phyloP scores from a whole-genome alignment of 345 rosid species.

The Melaleuca alternifolia region DNA sequence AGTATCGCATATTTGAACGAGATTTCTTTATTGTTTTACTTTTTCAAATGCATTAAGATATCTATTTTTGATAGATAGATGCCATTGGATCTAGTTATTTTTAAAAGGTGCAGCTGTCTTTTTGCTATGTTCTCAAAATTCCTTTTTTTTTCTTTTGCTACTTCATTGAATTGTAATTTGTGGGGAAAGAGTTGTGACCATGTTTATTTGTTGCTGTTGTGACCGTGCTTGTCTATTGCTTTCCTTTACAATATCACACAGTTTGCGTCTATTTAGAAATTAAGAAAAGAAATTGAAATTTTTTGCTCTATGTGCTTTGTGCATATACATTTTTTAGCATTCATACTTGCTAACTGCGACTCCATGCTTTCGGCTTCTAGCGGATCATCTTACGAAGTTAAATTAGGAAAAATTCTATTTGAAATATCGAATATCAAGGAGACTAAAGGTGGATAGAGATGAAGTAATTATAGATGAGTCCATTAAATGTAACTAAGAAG shows the following conservation, averaged over 20 bases:
- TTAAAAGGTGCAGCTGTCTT: background rate
- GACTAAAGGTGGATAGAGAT: background rate
- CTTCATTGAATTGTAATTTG: too few species aligned
- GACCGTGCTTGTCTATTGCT: too few species aligned
- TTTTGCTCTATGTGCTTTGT: background rate
- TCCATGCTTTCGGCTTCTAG: background rate
- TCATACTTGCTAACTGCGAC: background rate
- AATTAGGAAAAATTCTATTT: background rate
- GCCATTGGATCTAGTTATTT: background rate
- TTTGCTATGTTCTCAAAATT: too few species aligned
- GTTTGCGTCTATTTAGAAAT: background rate
- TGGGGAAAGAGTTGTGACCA: too few species aligned
- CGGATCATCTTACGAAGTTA: background rate
- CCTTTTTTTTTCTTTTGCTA: too few species aligned
- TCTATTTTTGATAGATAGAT: background rate
- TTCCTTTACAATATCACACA: background rate
- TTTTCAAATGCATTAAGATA: background rate
- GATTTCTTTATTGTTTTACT: background rate
- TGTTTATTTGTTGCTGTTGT: too few species aligned
- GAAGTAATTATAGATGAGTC: background rate
- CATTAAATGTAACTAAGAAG: background rate
- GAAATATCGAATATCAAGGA: too few species aligned
- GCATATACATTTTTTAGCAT: background rate
- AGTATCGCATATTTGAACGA: background rate
- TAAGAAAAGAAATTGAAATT: background rate